phyloP scores from a whole-genome alignment of 2,329 filamentous ascomycete genomes.

The Penicillium sp. region DNA sequence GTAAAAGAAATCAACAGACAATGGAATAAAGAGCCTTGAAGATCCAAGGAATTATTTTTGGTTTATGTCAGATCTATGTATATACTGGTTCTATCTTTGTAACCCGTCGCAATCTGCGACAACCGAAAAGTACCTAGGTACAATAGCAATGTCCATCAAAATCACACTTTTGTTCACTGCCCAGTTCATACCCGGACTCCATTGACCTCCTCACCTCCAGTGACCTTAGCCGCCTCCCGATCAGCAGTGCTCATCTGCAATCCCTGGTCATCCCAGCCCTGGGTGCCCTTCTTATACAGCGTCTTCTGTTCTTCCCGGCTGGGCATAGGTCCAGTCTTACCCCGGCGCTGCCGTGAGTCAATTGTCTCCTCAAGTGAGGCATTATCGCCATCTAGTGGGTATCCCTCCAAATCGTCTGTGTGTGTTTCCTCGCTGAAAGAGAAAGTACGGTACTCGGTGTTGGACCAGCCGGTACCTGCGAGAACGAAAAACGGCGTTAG shows the following conservation, averaged over 20 bases:
- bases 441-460: slow-evolving; percentile 71
- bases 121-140: not conserved
- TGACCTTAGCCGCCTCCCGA: slow-evolving; percentile 36
- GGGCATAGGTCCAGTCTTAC: slow-evolving; percentile 36
- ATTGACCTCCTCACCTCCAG: slow-evolving; percentile 34
- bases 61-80: slow-evolving; percentile 6
- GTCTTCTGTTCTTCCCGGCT: slow-evolving; percentile 40
- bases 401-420: slow-evolving; percentile 46
- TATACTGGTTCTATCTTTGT: slow-evolving; percentile 11
- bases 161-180: not conserved
- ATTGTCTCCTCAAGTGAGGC: slow-evolving; percentile 44
- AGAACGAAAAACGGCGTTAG: not conserved
- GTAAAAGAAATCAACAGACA: not conserved
- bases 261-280: slow-evolving; percentile 47
- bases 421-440: slow-evolving; percentile 58
- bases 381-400: slow-evolving; percentile 40
- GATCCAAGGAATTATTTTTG: not conserved
- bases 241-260: slow-evolving; percentile 40
- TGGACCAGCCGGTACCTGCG: slow-evolving; percentile 69
- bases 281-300: slow-evolving; percentile 41
- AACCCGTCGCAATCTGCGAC: not conserved
- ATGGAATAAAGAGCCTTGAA: not conserved
- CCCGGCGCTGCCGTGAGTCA: slow-evolving; percentile 44
- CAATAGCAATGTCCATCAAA: slow-evolving; percentile 7
- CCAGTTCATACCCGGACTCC: slow-evolving; percentile 29